Percentiles rank a stretch among this genome's conserved stretches.
Evolutionary conservation across 176 grass and related monocot genomes (phyloP).

Genomic region (Aegilops tauschii): DNA sequence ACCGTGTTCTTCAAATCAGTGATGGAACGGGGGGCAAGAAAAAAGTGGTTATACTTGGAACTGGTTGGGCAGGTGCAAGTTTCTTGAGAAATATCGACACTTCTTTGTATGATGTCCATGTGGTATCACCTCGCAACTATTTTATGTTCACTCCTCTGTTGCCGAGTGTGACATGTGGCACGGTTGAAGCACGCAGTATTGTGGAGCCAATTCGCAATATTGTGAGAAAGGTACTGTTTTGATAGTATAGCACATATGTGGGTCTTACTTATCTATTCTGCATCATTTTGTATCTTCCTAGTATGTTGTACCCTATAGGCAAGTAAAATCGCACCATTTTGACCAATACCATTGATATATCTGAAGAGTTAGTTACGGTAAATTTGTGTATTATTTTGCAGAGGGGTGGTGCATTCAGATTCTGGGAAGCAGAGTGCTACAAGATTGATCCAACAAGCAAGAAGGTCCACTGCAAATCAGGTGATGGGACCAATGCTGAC

Average conservation of each 20-base stretch:
- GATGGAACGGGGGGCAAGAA: constrained; percentile 63
- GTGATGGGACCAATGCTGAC: constrained; percentile 66
- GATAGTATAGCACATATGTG: background rate
- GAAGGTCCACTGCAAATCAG: constrained; percentile 67
- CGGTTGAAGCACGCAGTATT: constrained; percentile 91
- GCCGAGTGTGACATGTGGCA: constrained; percentile 91
- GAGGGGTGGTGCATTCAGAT: constrained; percentile 73
- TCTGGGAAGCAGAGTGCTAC: constrained; percentile 92
- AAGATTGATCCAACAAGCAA: constrained; percentile 78
- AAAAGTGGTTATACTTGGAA: constrained; percentile 85
- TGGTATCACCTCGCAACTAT: constrained; percentile 94
- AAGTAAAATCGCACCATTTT: background rate
- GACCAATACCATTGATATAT: background rate
- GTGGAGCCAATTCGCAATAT: constrained; percentile 91
- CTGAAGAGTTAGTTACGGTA: background rate
- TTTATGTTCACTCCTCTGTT: constrained; percentile 93
- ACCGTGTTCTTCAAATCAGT: constrained; percentile 39
- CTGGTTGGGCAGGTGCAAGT: constrained; percentile 84
- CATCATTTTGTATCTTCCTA: background rate
- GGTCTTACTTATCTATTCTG: background rate
- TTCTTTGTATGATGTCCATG: constrained; percentile 87
- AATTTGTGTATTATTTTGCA: constrained; percentile 30
- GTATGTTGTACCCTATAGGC: background rate
- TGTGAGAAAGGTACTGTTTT: constrained; percentile 62
- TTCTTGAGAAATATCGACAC: constrained; percentile 90